Evolutionary conservation across 768 basidiomycete genomes (phyloP).

Genomic region (Pleurotus citrinopileatus): DNA sequence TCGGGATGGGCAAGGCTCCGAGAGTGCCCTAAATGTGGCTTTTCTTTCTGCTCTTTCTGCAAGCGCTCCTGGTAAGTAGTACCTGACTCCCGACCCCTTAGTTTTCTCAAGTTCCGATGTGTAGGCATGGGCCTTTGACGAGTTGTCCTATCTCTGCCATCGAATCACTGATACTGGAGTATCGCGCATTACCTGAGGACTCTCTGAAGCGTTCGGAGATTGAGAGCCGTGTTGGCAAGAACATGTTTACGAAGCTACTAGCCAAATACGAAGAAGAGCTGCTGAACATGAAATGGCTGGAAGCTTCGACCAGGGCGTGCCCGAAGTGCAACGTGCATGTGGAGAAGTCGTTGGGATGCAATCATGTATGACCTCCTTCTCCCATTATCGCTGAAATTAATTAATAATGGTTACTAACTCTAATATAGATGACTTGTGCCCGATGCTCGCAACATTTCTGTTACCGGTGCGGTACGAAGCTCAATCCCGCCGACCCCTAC

Average conservation of each 20-base stretch:
- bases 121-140: slow-evolving; percentile 80
- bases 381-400: background rate
- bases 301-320: slow-evolving; percentile 63
- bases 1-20: slow-evolving; percentile 73
- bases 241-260: slow-evolving; percentile 59
- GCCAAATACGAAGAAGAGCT: slow-evolving; percentile 67
- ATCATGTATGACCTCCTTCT: slow-evolving; percentile 68
- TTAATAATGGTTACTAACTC: slow-evolving; percentile 6
- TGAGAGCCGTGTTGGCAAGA: slow-evolving; percentile 64
- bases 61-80: slow-evolving; percentile 66
- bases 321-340: slow-evolving; percentile 73
- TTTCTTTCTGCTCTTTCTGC: slow-evolving; percentile 84
- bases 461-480: slow-evolving; percentile 66
- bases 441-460: slow-evolving; percentile 80
- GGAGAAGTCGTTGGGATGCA: slow-evolving; percentile 80
- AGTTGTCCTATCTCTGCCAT: slow-evolving; percentile 67
- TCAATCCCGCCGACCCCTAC: slow-evolving; percentile 55
- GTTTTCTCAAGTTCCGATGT: too few relatives aligned
- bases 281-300: slow-evolving; percentile 73
- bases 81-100: too few relatives aligned
- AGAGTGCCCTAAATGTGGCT: slow-evolving; percentile 66
- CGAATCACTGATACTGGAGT: slow-evolving; percentile 65
- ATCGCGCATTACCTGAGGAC: slow-evolving; percentile 53
- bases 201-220: slow-evolving; percentile 47
- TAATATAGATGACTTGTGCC: slow-evolving; percentile 68